Evolutionary conservation across 345 rosid genomes (phyloP), one percentile per base, ranked within the genome.

Genomic region (Boechera retrofracta): DNA sequence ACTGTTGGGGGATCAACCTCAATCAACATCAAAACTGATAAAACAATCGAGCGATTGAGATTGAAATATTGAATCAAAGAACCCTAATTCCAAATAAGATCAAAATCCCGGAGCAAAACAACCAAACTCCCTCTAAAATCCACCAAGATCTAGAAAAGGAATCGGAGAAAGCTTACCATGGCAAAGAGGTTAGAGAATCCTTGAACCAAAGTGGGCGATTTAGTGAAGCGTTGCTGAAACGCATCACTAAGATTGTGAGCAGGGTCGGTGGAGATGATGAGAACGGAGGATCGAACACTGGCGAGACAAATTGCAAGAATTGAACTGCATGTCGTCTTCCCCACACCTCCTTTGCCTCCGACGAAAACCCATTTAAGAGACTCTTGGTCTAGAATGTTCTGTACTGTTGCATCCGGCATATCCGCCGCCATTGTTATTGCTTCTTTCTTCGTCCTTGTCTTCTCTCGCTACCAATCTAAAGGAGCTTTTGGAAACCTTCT

Each of bases 181-280:
- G 98, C 97, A 51, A 87, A 96, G 38, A 96, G 87, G 88, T 96
- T 96, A 81, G 87, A 65, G 88, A 96, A 96, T 10, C 98, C 98
- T 84, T 89, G 86, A 61, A 93, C 95, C 77, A 96, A 74, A 82
- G 98, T 85, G 7, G 98, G 99, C 5, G 85, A 74, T 83, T 87
- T 95, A 32, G 97, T 88, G 82, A 96, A 96, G 10, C 98, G 91
- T 65, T 96, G 97, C 74, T 96, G 99, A 82, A 96, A 96, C 5
- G 98, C 98, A 74, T 96, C 97, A 82, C 98, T 96, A 83, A 96
- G 98, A 82, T 96, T 96, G 85, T 96, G 99, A 81, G 99, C 99
- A 2, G 99, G 99, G 70, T 96, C 99, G 49, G 99, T 96, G 82
- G 99, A 96, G 68, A 96, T 96, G 85, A 96, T 93, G 80, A 96